Evolutionary conservation across 208 protist species (phyloP).

Genomic region (Trichomonas tenax): DNA sequence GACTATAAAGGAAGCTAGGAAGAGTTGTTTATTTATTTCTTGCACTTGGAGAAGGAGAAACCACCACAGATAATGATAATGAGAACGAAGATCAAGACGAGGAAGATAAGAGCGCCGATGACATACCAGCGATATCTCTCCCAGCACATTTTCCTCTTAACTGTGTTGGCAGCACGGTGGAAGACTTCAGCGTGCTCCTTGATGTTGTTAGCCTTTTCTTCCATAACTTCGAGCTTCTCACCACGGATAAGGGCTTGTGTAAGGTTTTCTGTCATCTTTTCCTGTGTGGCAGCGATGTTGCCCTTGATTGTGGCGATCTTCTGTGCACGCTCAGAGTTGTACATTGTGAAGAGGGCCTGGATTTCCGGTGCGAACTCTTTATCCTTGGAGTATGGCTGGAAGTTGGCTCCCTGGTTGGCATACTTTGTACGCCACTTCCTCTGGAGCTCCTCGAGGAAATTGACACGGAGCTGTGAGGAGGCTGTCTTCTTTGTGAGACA

Average conservation of each 20-base stretch:
- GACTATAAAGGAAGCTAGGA: too few relatives aligned
- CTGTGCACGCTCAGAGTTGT: not conserved
- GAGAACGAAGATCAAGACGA: not conserved
- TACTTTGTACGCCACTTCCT: conserved; percentile 2
- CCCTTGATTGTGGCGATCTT: not conserved
- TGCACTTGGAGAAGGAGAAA: not conserved
- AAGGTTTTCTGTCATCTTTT: conserved; percentile 16
- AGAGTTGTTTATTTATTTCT: too few relatives aligned
- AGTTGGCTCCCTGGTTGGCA: not conserved
- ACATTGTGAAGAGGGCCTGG: not conserved
- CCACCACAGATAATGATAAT: not conserved
- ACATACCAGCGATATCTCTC: not conserved
- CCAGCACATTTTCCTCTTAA: not conserved
- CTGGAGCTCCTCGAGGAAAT: not conserved
- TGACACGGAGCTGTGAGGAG: not conserved
- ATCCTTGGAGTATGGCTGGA: not conserved
- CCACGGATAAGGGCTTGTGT: not conserved
- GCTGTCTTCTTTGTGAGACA: not conserved
- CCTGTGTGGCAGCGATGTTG: not conserved
- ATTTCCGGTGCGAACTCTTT: not conserved
- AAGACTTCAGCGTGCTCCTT: not conserved
- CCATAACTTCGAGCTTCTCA: not conserved
- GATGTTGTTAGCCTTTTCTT: conserved; percentile 11
- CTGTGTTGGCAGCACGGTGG: not conserved
- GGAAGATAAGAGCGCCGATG: not conserved